Evolutionary conservation across 140 eudicot species (phyloP).

Genomic region (Ambrosia hybrid): DNA sequence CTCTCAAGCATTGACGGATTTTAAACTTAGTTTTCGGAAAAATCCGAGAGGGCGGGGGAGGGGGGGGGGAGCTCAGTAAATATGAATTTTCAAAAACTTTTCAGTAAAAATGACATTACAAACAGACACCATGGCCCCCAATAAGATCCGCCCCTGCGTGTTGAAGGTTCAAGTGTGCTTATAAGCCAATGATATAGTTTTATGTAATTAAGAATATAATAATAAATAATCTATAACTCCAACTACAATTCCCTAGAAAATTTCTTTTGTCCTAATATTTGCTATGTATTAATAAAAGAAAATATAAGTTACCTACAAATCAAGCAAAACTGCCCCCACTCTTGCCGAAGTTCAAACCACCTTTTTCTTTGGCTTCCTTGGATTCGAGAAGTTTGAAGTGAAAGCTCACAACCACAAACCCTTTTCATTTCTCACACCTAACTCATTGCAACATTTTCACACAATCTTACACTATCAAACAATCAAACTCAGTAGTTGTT

Average conservation of each 20-base stretch:
- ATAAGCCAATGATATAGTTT: too few species aligned
- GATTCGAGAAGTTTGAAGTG: constrained; percentile 31
- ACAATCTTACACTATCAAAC: constrained; percentile 36
- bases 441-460: constrained; percentile 39
- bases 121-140: too few species aligned
- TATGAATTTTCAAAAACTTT: too few species aligned
- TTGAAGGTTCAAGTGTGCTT: too few species aligned
- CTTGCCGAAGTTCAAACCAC: constrained; percentile 35
- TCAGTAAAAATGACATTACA: too few species aligned
- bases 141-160: too few species aligned
- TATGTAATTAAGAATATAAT: too few species aligned
- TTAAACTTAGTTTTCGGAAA: too few species aligned
- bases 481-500: constrained; percentile 1
- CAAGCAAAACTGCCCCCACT: constrained; percentile 56
- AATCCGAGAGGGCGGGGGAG: too few species aligned
- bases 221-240: too few species aligned
- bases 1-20: too few species aligned
- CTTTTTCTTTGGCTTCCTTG: constrained; percentile 5
- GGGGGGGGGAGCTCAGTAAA: too few species aligned
- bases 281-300: background rate
- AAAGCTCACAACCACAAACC: constrained; percentile 23
- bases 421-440: constrained; percentile 45
- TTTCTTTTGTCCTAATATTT: constrained; percentile 2
- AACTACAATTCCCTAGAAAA: background rate
- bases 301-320: constrained; percentile 45